Evolutionary conservation across 2,329 filamentous ascomycete genomes (phyloP), one percentile per base, ranked within the genome.

Genomic region (Diatrype stigma): DNA sequence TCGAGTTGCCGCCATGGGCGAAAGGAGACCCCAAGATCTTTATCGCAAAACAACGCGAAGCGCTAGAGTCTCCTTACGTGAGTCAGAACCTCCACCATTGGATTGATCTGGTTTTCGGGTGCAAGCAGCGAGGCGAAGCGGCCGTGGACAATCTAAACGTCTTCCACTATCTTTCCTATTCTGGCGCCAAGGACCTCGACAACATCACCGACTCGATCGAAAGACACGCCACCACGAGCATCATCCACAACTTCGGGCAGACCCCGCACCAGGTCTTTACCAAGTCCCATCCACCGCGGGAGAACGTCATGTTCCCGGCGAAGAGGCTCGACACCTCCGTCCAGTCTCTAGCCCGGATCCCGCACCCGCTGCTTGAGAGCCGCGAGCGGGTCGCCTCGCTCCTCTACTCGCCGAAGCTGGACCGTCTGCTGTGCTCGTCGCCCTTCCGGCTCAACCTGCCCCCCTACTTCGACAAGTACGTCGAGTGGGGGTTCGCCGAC

Each of bases 161-260:
- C 21, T 99, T 96, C 72, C 93, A 97, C 58, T 90, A 96, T 66
- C 79, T 96, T 19, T 97, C 93, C 0, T 99, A 99, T 64, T 89
- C 92, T 54, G 95, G 94, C 6, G 91, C 93, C 2, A 95, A 89
- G 57, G 90, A 99, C 66, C 75, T 99, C 4, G 94, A 99, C 67
- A 86, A 85, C 48, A 97, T 99, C 53, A 84, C 86, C 7, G 93
- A 97, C 64, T 87, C 89, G 0, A 84, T 93, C 50, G 92, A 97
- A 68, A 81, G 91, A 42, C 77, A 91, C 6, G 89, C 93, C 5
- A 93, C 91, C 0, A 96, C 96, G 49, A 90, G 90, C 32, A 96
- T 96, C 59, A 97, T 99, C 61, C 93, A 99, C 70, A 97, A 97
- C 61, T 99, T 99, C 68, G 94, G 94, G 0, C 94, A 99, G 68